phyloP scores from a whole-genome alignment of 1,284 basidiomycete genomes.

The Ceratobasidium sp. region DNA sequence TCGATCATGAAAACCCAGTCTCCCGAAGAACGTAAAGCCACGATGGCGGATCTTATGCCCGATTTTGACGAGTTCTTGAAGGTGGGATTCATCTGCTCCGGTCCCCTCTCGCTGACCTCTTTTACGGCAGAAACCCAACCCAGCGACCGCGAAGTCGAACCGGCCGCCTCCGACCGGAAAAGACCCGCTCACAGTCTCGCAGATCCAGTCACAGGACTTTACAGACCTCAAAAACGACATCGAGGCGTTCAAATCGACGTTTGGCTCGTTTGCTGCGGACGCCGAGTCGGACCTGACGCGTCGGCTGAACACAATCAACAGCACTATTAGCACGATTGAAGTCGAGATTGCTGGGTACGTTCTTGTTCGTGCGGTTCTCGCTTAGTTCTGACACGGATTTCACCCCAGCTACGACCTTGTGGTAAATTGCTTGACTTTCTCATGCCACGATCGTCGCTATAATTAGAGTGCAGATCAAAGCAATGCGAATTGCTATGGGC shows the following conservation, averaged over 20 bases:
- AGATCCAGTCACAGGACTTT: conserved; percentile 19
- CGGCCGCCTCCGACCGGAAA: background rate
- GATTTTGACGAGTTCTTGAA: conserved; percentile 15
- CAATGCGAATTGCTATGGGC: conserved; percentile 21
- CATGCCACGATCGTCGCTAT: background rate
- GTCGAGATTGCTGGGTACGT: conserved; percentile 19
- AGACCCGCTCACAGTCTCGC: background rate
- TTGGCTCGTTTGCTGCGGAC: conserved; percentile 1
- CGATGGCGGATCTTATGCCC: background rate
- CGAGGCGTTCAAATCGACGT: conserved; percentile 11
- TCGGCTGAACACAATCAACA: background rate
- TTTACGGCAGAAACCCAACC: conserved; percentile 17
- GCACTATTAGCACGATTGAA: background rate
- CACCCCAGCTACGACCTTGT: conserved; percentile 3
- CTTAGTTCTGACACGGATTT: background rate
- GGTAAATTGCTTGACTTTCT: background rate
- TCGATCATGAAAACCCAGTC: background rate
- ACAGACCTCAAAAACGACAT: conserved; percentile 21
- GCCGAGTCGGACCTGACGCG: background rate
- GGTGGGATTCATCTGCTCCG: conserved; percentile 2
- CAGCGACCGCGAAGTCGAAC: background rate
- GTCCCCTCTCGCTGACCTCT: background rate
- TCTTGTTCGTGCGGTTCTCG: background rate
- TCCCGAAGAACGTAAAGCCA: background rate
- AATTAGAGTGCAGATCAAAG: conserved; percentile 9